These are phyloP conservation scores for Peronospora farinosa DNA, from an alignment of 352 stramenopile genomes.

Conservation along the genomic window DNA sequence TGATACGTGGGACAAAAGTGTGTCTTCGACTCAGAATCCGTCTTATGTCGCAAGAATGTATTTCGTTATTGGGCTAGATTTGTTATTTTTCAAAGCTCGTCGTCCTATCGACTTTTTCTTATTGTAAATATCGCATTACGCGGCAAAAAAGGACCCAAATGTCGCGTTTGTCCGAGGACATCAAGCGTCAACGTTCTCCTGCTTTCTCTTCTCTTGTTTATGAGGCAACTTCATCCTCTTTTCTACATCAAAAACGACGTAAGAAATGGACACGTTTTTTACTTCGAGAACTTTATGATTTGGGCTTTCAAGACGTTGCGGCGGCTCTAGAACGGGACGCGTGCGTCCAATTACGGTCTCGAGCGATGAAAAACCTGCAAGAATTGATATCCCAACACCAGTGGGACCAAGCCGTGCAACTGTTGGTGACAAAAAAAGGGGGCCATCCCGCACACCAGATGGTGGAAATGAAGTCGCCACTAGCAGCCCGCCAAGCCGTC, in stretches of 20 bases:
- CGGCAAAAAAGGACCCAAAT: constrained; percentile 1
- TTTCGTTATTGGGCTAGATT: too few relatives aligned
- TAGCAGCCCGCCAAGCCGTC: constrained; percentile 33
- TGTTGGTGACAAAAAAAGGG: constrained; percentile 24
- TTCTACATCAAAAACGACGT: constrained; percentile 3
- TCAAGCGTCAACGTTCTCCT: constrained; percentile 26
- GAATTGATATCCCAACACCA: constrained; percentile 28
- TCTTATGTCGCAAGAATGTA: too few relatives aligned
- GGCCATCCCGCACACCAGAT: not conserved
- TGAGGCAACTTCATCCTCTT: not conserved
- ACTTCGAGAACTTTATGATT: constrained; percentile 71
- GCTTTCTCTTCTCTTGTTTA: not conserved
- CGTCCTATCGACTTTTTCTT: too few relatives aligned
- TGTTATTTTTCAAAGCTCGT: too few relatives aligned
- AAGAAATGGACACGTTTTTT: constrained; percentile 63
- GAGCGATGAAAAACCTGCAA: constrained; percentile 49
- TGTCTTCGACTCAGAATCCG: too few relatives aligned
- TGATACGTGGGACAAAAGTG: not conserved
- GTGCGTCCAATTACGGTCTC: constrained; percentile 44
- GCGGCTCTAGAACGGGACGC: constrained; percentile 54
- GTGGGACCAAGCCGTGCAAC: constrained; percentile 52
- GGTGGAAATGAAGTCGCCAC: constrained; percentile 40
- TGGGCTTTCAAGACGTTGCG: constrained; percentile 41
- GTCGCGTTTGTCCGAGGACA: constrained; percentile 15
- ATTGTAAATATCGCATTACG: not conserved